Conservation (phyloP, 2,329 filamentous ascomycete genomes). For the Periglandula ipomoeae region DNA sequence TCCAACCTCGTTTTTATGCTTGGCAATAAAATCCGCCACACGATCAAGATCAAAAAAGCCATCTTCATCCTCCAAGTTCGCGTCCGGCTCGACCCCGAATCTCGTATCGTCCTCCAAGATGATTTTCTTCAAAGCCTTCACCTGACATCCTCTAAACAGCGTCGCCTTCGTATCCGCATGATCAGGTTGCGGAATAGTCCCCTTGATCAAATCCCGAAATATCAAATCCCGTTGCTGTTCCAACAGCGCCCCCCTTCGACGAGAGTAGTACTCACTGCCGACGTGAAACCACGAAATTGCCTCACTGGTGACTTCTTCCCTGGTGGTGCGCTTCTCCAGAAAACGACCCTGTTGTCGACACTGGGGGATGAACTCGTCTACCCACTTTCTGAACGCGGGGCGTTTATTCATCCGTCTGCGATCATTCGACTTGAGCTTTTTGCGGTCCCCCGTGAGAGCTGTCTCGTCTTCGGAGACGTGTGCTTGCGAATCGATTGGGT, state of each 20-base stretch:
- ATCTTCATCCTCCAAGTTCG: constrained; percentile 21
- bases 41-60: constrained; percentile 35
- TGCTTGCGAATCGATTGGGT: constrained; percentile 12
- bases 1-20: constrained; percentile 29
- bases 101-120: constrained; percentile 34
- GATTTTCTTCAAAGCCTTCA: constrained; percentile 38
- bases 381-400: constrained; percentile 49
- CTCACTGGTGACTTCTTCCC: constrained; percentile 40
- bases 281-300: constrained; percentile 44
- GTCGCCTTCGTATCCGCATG: constrained; percentile 2
- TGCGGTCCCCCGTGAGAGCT: constrained; percentile 17
- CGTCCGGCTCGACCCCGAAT: constrained; percentile 24
- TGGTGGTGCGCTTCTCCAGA: constrained; percentile 16
- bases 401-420: constrained; percentile 45
- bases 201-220: constrained; percentile 36
- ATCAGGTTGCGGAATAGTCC: constrained; percentile 15
- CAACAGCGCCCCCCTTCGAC: constrained; percentile 31
- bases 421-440: constrained; percentile 43
- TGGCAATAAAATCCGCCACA: constrained; percentile 32
- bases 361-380: constrained; percentile 52
- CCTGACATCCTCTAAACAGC: not conserved
- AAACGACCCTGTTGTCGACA: constrained; percentile 33
- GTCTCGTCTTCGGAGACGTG: constrained; percentile 1
- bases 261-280: constrained; percentile 32
- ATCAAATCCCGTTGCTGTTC: constrained; percentile 33